Conservation (phyloP, 768 basidiomycete species). For the Termitomyces sp. region DNA sequence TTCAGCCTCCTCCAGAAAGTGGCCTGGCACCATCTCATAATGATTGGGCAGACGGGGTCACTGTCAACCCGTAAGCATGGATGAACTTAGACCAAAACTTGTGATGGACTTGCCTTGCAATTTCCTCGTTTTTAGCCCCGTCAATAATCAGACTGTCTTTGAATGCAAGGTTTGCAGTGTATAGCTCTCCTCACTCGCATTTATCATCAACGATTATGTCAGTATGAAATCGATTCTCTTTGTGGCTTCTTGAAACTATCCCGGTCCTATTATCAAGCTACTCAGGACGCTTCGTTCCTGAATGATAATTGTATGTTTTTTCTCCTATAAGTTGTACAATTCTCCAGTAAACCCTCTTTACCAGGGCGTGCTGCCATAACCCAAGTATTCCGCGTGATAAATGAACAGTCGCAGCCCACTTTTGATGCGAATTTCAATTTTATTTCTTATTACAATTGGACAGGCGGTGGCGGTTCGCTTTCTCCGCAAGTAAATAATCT, state of each 20-base stretch:
- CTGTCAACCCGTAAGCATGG: constrained; percentile 62
- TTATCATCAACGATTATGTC: not conserved
- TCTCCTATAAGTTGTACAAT: not conserved
- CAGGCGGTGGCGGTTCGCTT: constrained; percentile 60
- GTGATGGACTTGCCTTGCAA: not conserved
- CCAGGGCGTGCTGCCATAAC: constrained; percentile 63
- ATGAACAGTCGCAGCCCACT: constrained; percentile 69
- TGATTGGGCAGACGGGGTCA: constrained; percentile 63
- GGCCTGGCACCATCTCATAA: constrained; percentile 60
- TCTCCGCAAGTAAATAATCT: constrained; percentile 59
- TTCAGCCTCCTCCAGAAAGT: constrained; percentile 78
- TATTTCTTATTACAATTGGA: constrained; percentile 81
- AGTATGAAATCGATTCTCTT: constrained; percentile 80
- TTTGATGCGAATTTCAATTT: constrained; percentile 71
- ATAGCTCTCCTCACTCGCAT: not conserved
- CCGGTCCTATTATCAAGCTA: constrained; percentile 65
- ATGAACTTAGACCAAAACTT: not conserved
- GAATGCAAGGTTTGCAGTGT: constrained; percentile 65
- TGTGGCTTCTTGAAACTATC: constrained; percentile 79
- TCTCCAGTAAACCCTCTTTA: constrained; percentile 3
- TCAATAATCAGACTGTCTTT: constrained; percentile 66
- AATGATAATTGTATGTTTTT: constrained; percentile 54
- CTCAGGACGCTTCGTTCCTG: constrained; percentile 67
- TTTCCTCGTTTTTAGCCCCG: constrained; percentile 37
- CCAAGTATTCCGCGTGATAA: constrained; percentile 72